Percentiles rank a stretch among this genome's conserved stretches.
These are phyloP conservation scores for Lantana camara DNA, from an alignment of 257 asterid species.

Conservation along the genomic window DNA sequence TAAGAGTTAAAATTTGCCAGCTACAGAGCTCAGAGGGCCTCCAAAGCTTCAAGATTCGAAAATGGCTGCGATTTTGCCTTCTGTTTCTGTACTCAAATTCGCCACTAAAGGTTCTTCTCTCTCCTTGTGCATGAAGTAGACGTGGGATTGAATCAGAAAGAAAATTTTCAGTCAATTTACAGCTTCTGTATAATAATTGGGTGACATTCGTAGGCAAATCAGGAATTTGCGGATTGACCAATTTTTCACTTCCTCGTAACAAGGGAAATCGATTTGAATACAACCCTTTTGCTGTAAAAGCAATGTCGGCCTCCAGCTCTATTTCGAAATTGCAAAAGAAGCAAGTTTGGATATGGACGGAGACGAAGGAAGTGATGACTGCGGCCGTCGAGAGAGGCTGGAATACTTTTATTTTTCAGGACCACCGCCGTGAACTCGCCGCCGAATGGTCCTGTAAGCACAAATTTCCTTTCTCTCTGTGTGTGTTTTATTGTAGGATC, in stretches of 20 bases:
- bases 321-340: conserved; percentile 40
- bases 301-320: conserved; percentile 29
- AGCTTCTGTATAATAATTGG: conserved; percentile 15
- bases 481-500: not conserved
- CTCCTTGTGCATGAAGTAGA: conserved; percentile 1
- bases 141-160: not conserved
- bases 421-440: conserved; percentile 60
- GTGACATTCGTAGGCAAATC: conserved; percentile 43
- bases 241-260: conserved; percentile 14
- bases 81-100: conserved; percentile 33
- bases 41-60: not conserved
- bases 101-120: conserved; percentile 28
- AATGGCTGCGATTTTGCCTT: conserved; percentile 37
- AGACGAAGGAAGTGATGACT: conserved; percentile 82
- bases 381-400: conserved; percentile 93
- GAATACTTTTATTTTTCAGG: conserved; percentile 66
- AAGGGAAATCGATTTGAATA: conserved; percentile 20
- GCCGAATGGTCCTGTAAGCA: conserved; percentile 76
- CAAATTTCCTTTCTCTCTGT: not conserved
- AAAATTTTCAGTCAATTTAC: conserved; percentile 11
- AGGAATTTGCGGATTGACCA: conserved; percentile 39
- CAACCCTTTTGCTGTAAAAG: conserved; percentile 14
- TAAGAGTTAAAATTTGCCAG: conserved; percentile 15
- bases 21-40: not conserved
- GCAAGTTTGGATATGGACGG: conserved; percentile 86